These are phyloP conservation scores for Tetradesmus lagerheimii DNA, from an alignment of 139 green algal species.

Conservation along the genomic window DNA sequence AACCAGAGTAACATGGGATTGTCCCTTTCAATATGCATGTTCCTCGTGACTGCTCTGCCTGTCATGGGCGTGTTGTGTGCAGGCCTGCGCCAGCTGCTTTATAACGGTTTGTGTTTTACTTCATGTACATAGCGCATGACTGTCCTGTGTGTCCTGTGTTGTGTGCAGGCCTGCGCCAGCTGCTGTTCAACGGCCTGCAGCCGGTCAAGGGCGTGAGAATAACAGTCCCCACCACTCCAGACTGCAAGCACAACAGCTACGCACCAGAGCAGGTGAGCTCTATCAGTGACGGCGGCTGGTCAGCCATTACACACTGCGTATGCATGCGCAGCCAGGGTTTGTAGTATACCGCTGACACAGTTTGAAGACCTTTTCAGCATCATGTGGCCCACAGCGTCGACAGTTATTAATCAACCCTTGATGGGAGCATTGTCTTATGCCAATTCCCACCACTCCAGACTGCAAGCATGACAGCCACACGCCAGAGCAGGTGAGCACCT, in stretches of 20 bases:
- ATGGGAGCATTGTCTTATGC: too few relatives aligned
- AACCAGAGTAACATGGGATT: too few relatives aligned
- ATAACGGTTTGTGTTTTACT: too few relatives aligned
- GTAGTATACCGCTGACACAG: too few relatives aligned
- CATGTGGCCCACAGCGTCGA: too few relatives aligned
- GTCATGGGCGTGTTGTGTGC: neutral
- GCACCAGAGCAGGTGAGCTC: neutral
- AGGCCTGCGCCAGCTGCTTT: slow-evolving; percentile 20
- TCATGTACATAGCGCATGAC: neutral
- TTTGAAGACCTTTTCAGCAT: too few relatives aligned
- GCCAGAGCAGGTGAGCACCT: neutral
- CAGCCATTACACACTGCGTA: too few relatives aligned
- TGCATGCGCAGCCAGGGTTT: too few relatives aligned
- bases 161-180: slow-evolving; percentile 22
- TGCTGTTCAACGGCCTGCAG: slow-evolving; percentile 35
- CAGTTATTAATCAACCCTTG: too few relatives aligned
- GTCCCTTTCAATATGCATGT: too few relatives aligned
- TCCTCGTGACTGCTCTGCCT: too few relatives aligned
- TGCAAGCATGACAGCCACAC: neutral
- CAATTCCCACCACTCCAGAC: neutral
- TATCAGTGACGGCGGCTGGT: too few relatives aligned
- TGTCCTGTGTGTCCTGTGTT: neutral
- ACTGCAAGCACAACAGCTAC: neutral
- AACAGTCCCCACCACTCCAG: neutral
- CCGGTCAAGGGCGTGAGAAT: slow-evolving; percentile 5